Base-by-base conservation (phyloP, 768 basidiomycete genomes). In the Phylloporus arenicola region DNA sequence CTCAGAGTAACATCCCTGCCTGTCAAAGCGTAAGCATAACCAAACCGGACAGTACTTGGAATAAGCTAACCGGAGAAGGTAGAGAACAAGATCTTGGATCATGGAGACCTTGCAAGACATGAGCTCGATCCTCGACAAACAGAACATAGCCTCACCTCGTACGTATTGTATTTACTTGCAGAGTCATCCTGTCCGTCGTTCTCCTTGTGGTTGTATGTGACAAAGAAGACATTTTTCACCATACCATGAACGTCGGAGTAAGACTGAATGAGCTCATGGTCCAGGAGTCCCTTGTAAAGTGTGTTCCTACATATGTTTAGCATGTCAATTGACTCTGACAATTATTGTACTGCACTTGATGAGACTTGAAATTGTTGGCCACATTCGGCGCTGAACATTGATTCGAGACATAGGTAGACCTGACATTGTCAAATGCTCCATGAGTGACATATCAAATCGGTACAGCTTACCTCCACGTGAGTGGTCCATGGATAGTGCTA, bases 361-460 rank as follows among this genome's bases (percentile, higher is more conserved):
- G 2, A 87, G 67, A 30, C 75, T 72, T 1, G 86, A 82, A 38
- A 90, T 88, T 4, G 64, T 57, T 0, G 87, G 87, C 5, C 84
- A 72, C 88, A 90, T 90, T 13, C 88, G 75, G 1, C 88, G 71
- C 61, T 90, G 88, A 0, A 86, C 78, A 56, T 84, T 73, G 12
- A 89, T 80, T 31, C 75, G 76, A 2, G 85, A 83, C 86, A 89
- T 88, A 0, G 73, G 65, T 29, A 86, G 61, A 9, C 81, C 80
- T 19, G 71, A 72, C 6, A 56, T 60, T 0, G 84, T 75, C 9
- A 90, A 69, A 13, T 87, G 77, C 56, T 90, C 87, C 84, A 90
- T 88, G 1, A 88, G 70, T 1, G 84, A 86, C 70, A 79, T 78
- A 55, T 87, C 85, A 54, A 88, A 84, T 38, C 74, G 78, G 67